Conservation (phyloP, 2,329 filamentous ascomycete species). For the Nemania abortiva region DNA sequence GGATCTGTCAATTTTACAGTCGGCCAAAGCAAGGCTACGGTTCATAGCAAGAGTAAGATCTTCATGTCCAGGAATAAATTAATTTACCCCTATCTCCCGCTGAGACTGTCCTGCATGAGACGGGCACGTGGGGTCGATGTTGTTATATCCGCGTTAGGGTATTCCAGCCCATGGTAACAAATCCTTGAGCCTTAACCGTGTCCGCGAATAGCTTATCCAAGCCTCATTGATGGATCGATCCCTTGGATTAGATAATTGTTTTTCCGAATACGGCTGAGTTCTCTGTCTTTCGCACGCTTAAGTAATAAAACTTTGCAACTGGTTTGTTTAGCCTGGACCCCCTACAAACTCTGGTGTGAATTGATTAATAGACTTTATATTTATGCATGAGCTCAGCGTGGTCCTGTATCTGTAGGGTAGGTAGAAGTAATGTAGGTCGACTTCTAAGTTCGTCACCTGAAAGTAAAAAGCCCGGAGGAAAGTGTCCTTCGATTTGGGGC, state of each 20-base stretch:
- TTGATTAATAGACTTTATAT: neutral
- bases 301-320: neutral
- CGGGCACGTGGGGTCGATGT: too few relatives aligned
- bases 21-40: neutral
- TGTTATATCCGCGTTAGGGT: neutral
- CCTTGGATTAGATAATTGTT: neutral
- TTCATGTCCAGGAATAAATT: neutral
- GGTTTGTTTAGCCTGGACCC: neutral
- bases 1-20: neutral
- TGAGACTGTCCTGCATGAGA: too few relatives aligned
- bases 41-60: too few relatives aligned
- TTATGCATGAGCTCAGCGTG: neutral
- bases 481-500: conserved; percentile 3
- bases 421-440: neutral
- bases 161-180: neutral
- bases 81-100: too few relatives aligned
- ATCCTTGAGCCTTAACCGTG: neutral
- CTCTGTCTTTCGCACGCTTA: neutral
- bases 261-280: too few relatives aligned
- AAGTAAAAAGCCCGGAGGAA: neutral
- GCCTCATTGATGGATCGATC: neutral
- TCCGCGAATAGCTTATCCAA: too few relatives aligned
- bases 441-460: neutral
- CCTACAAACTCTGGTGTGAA: neutral
- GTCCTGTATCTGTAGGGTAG: neutral